Evolutionary conservation across 1,139 yeast species (phyloP).

Genomic region (Kazachstania sp.): DNA sequence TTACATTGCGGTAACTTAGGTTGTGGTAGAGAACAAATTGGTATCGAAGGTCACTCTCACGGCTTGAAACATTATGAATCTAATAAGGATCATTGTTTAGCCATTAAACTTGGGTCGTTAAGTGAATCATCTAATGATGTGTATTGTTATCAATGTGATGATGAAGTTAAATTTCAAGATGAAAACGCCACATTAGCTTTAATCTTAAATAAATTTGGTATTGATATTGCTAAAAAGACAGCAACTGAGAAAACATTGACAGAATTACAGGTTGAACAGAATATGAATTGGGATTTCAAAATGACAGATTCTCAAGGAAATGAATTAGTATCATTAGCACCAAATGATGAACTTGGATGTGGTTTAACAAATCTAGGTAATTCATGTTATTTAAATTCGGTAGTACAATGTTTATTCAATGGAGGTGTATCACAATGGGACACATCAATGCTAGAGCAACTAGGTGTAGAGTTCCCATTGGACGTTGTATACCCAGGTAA

Average conservation of each 20-base stretch:
- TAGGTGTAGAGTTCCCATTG: slow-evolving; percentile 28
- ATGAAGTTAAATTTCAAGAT: slow-evolving; percentile 65
- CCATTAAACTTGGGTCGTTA: slow-evolving; percentile 84
- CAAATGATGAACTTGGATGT: slow-evolving; percentile 42
- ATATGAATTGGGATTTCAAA: slow-evolving; percentile 85
- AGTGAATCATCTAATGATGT: slow-evolving; percentile 65
- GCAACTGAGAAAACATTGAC: slow-evolving; percentile 70
- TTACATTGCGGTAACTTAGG: slow-evolving; percentile 81
- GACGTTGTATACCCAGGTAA: slow-evolving; percentile 47
- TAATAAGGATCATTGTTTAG: slow-evolving; percentile 57
- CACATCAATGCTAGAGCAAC: slow-evolving; percentile 5
- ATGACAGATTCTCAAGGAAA: slow-evolving; percentile 69
- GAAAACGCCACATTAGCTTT: slow-evolving; percentile 32
- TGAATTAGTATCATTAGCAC: slow-evolving; percentile 54
- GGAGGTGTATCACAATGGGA: slow-evolving; percentile 24
- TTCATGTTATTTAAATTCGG: slow-evolving; percentile 83
- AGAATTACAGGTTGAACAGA: slow-evolving; percentile 87
- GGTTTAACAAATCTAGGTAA: slow-evolving; percentile 89
- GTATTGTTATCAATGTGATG: slow-evolving; percentile 82
- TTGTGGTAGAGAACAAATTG: slow-evolving; percentile 91
- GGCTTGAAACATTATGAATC: slow-evolving; percentile 63
- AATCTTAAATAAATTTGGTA: slow-evolving; percentile 54
- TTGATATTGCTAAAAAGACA: slow-evolving; percentile 50
- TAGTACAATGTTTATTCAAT: slow-evolving; percentile 60
- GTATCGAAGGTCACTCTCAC: slow-evolving; percentile 86